A percentile compares a stretch with the other conserved stretches of the same genome.
These are phyloP conservation scores for Tylopilus rubrobrunneus DNA, from an alignment of 768 basidiomycete genomes.

Conservation along the genomic window DNA sequence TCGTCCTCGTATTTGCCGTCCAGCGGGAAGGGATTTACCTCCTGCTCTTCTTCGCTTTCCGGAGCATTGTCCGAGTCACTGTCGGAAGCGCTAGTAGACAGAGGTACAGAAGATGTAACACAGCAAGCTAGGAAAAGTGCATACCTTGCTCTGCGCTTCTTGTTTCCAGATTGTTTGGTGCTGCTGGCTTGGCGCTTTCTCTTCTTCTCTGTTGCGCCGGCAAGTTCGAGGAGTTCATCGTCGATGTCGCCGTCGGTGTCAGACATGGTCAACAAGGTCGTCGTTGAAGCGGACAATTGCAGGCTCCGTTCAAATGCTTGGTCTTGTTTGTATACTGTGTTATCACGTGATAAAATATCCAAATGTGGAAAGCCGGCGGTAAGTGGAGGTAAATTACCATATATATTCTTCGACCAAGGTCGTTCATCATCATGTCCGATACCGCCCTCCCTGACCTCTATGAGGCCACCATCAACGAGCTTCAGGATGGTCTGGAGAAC, in stretches of 20 bases:
- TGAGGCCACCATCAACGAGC: constrained; percentile 52
- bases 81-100: constrained; percentile 35
- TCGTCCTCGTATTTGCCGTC: constrained; percentile 91
- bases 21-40: constrained; percentile 74
- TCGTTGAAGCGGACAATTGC: neutral
- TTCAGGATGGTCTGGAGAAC: constrained; percentile 48
- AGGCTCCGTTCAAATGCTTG: constrained; percentile 13
- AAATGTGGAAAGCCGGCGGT: too few species aligned
- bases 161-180: constrained; percentile 43
- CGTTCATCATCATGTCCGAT: neutral
- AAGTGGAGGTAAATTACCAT: neutral
- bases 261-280: constrained; percentile 35
- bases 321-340: constrained; percentile 14
- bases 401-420: neutral
- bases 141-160: constrained; percentile 75
- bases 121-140: constrained; percentile 22
- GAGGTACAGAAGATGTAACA: neutral
- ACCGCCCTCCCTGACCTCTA: constrained; percentile 48
- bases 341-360: constrained; percentile 8
- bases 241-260: constrained; percentile 50
- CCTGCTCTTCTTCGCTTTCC: constrained; percentile 58
- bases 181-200: constrained; percentile 53
- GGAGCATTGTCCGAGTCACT: constrained; percentile 48
- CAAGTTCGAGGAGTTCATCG: constrained; percentile 80
- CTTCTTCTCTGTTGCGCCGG: constrained; percentile 64